Evolutionary conservation across 2,329 filamentous ascomycete species (phyloP), one percentile per base, ranked within the genome.

Genomic region (Sodiomyces alkalinus): DNA sequence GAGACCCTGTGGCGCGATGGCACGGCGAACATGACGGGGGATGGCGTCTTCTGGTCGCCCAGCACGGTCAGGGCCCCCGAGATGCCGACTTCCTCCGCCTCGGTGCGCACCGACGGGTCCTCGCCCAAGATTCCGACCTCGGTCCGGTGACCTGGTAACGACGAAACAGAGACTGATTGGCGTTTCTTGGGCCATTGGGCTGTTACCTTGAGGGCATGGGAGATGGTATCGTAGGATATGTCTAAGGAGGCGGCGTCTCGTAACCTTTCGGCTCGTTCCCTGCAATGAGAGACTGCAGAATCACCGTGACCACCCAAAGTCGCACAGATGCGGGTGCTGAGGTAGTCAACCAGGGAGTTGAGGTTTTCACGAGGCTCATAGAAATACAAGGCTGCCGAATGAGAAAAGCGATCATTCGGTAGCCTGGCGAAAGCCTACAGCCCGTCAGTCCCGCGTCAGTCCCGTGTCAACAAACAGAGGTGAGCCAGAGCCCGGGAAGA

Each of bases 11-110:
- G 86, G 0, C 85, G 74, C 3, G 82, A 74, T 3, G 81, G 75
- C 39, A 92, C 90, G 23, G 80, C 73, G 56, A 96, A 94, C 25
- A 87, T 59, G 1, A 81, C 80, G 2, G 80, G 67, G 21, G 78
- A 79, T 8, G 81, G 72, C 38, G 74, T 70, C 21, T 63, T 62
- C 42, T 85, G 71, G 42, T 86, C 69, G 14, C 82, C 81, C 0
- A 94, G 55, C 3, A 92, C 79, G 1, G 74, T 77, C 28, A 94
- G 56, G 30, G 85, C 67, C 3, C 87, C 87, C 5, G 76, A 74
- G 21, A 93, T 63, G 20, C 77, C 78, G 9, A 93, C 53, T 39
- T 93, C 81, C 47, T 86, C 71, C 0, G 69, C 56, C 33, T 82
- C 73, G 10, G 69, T 58, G 15, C 56, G 60, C 5, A 58, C 52